phyloP scores from a whole-genome alignment of 31 red algal species.

The Porphyra umbilicalis region DNA sequence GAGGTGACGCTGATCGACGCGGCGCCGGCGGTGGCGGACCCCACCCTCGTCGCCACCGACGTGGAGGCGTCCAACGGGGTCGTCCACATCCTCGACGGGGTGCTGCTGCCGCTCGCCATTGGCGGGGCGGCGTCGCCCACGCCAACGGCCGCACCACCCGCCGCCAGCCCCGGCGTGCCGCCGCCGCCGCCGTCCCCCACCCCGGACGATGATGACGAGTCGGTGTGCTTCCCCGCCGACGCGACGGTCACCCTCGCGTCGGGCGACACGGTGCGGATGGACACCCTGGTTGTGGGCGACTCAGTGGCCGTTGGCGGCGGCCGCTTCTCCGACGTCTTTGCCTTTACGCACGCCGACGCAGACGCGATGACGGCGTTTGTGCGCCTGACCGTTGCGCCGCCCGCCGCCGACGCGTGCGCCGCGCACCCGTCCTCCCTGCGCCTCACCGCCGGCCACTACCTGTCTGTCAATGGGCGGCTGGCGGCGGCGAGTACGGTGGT shows the following conservation, averaged over 20 bases:
- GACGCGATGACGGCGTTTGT: constrained; percentile 26
- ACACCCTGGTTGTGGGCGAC: constrained; percentile 31
- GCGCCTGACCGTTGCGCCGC: constrained; percentile 3
- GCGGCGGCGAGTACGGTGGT: constrained; percentile 29
- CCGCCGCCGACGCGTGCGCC: no score
- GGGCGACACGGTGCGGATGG: constrained; percentile 37
- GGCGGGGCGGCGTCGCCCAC: no score
- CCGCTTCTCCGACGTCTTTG: constrained; percentile 31
- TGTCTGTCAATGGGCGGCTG: constrained; percentile 51
- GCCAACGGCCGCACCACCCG: no score
- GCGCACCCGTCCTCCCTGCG: no score
- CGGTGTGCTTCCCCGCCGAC: constrained; percentile 65
- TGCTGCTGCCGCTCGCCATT: no score
- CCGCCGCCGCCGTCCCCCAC: neutral
- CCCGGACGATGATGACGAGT: constrained; percentile 20
- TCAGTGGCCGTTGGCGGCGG: constrained; percentile 14
- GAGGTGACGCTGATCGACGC: no score
- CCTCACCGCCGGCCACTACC: constrained; percentile 49
- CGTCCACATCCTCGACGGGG: no score
- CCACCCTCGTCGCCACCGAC: no score
- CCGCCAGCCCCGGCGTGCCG: neutral
- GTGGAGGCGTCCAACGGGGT: no score
- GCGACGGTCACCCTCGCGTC: constrained; percentile 37
- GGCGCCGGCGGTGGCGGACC: no score
- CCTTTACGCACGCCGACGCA: constrained; percentile 40